phyloP scores from a whole-genome alignment of 1,284 basidiomycete genomes.

The Bjerkandera adusta region DNA sequence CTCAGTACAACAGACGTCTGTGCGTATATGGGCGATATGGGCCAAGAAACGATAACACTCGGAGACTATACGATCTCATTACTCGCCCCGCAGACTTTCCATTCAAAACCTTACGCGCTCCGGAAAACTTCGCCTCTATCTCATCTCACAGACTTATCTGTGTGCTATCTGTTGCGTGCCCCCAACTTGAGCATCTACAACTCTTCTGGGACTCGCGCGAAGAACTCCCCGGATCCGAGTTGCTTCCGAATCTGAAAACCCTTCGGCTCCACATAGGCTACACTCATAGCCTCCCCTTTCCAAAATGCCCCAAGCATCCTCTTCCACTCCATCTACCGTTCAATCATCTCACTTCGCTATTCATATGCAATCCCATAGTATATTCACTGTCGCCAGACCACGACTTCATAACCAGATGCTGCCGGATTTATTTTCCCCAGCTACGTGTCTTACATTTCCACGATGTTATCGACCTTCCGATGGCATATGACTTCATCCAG shows the following conservation, averaged over 20 bases:
- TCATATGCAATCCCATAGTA: too few relatives aligned
- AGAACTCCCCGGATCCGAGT: not conserved
- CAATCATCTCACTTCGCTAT: not conserved
- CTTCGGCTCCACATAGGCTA: not conserved
- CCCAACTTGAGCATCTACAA: not conserved
- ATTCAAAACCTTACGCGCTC: not conserved
- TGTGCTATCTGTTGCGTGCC: not conserved
- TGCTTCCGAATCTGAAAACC: not conserved
- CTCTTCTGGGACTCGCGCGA: not conserved
- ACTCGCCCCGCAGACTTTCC: too few relatives aligned
- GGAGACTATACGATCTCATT: too few relatives aligned
- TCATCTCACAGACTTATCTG: not conserved
- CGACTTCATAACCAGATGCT: not conserved
- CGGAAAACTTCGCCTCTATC: not conserved
- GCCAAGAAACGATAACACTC: too few relatives aligned
- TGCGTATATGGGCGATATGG: too few relatives aligned
- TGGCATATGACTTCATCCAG: conserved; percentile 9
- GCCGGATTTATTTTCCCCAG: conserved; percentile 6
- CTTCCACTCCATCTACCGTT: not conserved
- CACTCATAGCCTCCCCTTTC: too few relatives aligned
- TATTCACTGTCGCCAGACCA: not conserved
- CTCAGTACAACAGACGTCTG: too few relatives aligned
- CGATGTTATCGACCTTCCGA: not conserved
- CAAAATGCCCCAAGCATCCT: not conserved
- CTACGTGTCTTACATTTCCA: conserved; percentile 7